Evolutionary conservation across 345 rosid species (phyloP).

Genomic region (Laguncularia racemosa): DNA sequence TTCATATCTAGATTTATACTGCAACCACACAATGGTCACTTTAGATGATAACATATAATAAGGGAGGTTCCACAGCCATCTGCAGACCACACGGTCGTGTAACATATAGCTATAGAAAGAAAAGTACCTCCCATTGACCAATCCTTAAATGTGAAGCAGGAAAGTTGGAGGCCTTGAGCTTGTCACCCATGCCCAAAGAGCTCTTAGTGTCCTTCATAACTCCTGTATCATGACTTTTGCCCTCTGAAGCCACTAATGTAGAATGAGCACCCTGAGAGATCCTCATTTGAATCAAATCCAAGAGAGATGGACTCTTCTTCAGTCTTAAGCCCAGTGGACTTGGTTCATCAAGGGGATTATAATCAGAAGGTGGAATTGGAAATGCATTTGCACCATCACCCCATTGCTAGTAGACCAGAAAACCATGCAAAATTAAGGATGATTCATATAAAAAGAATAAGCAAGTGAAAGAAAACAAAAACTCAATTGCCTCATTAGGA

Average conservation of each 20-base stretch:
- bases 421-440: too few species aligned
- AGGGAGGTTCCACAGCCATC: slow-evolving; percentile 1
- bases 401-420: slow-evolving; percentile 27
- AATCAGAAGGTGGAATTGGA: slow-evolving; percentile 45
- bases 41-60: neutral
- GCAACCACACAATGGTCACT: slow-evolving; percentile 9
- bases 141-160: slow-evolving; percentile 76
- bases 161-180: slow-evolving; percentile 95
- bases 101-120: neutral
- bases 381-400: slow-evolving; percentile 50
- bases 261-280: slow-evolving; percentile 52
- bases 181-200: slow-evolving; percentile 33
- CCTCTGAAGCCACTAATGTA: slow-evolving; percentile 9
- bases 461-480: too few species aligned
- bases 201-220: slow-evolving; percentile 49
- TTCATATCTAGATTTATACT: slow-evolving; percentile 94
- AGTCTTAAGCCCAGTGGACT: slow-evolving; percentile 88
- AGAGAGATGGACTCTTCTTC: slow-evolving; percentile 90
- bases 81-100: too few species aligned
- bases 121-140: slow-evolving; percentile 87
- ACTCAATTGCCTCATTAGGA: too few species aligned
- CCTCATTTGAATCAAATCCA: slow-evolving; percentile 91
- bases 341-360: slow-evolving; percentile 88
- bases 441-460: too few species aligned
- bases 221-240: slow-evolving; percentile 17